Evolutionary conservation across 805 yeast genomes (phyloP).

Genomic region (Pichia membranifaciens): DNA sequence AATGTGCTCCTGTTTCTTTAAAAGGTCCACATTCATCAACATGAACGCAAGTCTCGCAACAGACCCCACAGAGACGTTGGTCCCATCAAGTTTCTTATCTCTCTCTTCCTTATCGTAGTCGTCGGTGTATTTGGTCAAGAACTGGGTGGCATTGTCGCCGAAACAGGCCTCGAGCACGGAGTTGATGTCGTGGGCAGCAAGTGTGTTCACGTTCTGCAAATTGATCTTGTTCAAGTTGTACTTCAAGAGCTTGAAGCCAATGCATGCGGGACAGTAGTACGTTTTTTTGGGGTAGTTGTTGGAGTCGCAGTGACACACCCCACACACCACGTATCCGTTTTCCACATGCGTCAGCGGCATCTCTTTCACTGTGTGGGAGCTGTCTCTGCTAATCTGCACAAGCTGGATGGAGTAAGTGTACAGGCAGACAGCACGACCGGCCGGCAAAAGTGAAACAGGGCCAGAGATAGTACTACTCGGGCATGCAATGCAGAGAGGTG

Average conservation of each 20-base stretch:
- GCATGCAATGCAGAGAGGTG: too few relatives aligned
- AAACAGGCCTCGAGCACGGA: constrained; percentile 23
- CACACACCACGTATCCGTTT: constrained; percentile 11
- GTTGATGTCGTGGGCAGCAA: constrained; percentile 20
- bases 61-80: constrained; percentile 19
- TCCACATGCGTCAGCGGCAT: background rate
- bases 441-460: too few relatives aligned
- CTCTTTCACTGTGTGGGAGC: too few relatives aligned
- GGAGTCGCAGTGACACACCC: constrained; percentile 15
- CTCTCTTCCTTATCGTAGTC: background rate
- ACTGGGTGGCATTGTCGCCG: constrained; percentile 19
- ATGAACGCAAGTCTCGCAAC: constrained; percentile 28
- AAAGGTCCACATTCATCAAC: constrained; percentile 25
- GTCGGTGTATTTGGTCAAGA: constrained; percentile 16
- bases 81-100: background rate
- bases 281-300: background rate
- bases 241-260: constrained; percentile 24
- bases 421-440: too few relatives aligned
- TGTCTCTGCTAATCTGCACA: too few relatives aligned
- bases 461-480: too few relatives aligned
- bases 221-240: constrained; percentile 20
- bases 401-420: too few relatives aligned
- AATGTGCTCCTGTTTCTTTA: background rate
- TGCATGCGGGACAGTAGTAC: constrained; percentile 25
- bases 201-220: constrained; percentile 17